Evolutionary conservation across 495 filamentous ascomycete species (phyloP), one percentile per base, ranked within the genome.

Genomic region (Entonaema liquescens): DNA sequence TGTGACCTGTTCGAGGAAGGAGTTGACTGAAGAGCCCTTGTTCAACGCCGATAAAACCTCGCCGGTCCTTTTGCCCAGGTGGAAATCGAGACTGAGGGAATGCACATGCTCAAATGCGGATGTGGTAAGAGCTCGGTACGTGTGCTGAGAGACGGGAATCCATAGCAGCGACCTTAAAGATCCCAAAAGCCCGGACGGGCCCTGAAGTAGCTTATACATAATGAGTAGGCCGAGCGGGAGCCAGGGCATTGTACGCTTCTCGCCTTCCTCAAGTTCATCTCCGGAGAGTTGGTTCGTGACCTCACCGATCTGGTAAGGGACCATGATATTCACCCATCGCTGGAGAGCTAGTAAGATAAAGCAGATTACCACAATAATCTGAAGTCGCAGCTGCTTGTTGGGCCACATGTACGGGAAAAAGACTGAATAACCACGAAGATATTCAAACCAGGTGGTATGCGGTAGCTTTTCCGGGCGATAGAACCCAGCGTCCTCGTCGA

Each of bases 91-190:
- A 79, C 94, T 97, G 15, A 99, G 88, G 38, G 90, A 89, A 78
- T 98, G 95, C 17, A 99, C 95, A 76, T 99, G 95, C 78, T 98
- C 95, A 73, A 99, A 99, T 5, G 95, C 91, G 7, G 95, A 93
- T 2, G 94, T 95, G 1, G 93, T 97, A 29, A 99, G 86, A 55
- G 95, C 93, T 78, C 93, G 92, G 78, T 98, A 99, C 7, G 95
- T 96, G 78, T 98, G 97, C 76, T 99, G 95, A 36, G 93, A 89
- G 56, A 99, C 92, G 0, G 95, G 95, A 50, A 99, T 93, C 95
- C 95, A 99, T 28, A 99, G 81, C 17, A 90, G 87, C 19, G 92
- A 90, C 56, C 95, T 88, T 7, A 91, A 61, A 15, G 93, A 95
- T 12, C 93, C 93, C 33, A 98, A 87, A 21, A 97, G 79, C 7